Percentiles rank a stretch among this genome's conserved stretches.
phyloP scores from a whole-genome alignment of 225 moss, liverwort and hornwort species.

The Antitrichia curtipendula region DNA sequence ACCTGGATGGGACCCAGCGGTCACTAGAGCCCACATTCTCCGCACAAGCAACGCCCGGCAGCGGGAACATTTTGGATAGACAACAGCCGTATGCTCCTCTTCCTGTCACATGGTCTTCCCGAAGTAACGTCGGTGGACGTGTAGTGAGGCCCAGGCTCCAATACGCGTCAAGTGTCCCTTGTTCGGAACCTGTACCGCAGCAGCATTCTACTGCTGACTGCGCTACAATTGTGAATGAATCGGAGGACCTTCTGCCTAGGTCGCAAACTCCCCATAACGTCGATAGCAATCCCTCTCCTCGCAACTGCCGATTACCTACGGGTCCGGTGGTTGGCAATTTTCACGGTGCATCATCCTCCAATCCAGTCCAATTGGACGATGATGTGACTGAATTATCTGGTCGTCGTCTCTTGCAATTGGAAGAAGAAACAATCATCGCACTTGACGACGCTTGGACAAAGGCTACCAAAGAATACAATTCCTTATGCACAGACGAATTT shows the following conservation, averaged over 20 bases:
- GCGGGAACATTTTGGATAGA: background rate
- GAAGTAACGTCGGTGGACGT: background rate
- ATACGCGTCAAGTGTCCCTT: background rate
- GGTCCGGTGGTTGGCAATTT: background rate
- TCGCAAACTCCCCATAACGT: background rate
- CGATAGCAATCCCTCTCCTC: rapidly evolving
- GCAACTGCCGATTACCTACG: background rate
- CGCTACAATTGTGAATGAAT: background rate
- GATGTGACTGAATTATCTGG: background rate
- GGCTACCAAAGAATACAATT: background rate
- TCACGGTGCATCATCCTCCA: background rate
- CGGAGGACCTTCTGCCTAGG: background rate
- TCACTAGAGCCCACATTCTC: background rate
- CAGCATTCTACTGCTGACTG: background rate
- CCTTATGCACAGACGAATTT: background rate
- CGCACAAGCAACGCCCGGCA: rapidly evolving
- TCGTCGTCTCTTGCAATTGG: background rate
- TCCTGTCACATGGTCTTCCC: background rate
- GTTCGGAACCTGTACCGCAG: background rate
- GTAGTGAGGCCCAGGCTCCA: background rate
- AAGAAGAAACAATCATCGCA: background rate
- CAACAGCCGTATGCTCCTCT: background rate
- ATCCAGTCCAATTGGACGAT: background rate
- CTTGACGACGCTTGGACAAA: background rate
- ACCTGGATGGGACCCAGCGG: background rate